Evolutionary conservation across 83 land plant species (phyloP).

Genomic region (Picea engelmannii): DNA sequence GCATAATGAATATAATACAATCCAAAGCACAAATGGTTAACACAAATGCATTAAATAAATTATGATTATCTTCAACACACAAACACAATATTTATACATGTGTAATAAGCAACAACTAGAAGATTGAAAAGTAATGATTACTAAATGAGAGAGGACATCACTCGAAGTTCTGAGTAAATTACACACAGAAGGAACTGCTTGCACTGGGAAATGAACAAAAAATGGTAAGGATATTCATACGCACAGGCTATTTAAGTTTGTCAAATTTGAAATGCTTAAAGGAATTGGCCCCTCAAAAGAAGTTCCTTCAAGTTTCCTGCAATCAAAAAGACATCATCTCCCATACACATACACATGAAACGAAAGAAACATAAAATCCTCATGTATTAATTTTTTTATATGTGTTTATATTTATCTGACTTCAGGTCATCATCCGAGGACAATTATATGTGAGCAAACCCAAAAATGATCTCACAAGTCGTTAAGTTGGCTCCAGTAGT

Average conservation of each 20-base stretch:
- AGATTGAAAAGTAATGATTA: not conserved
- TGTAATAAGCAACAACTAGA: not conserved
- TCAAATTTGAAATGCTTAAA: conserved; percentile 43
- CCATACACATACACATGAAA: no score
- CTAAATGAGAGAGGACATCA: not conserved
- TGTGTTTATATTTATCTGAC: no score
- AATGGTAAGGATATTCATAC: not conserved
- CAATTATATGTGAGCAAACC: conserved; percentile 3
- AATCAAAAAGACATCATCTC: no score
- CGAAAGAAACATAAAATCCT: not conserved
- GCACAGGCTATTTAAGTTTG: conserved; percentile 48
- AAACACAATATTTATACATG: not conserved
- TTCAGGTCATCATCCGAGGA: not conserved
- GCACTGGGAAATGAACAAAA: not conserved
- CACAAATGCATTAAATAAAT: not conserved
- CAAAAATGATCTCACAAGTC: conserved; percentile 43
- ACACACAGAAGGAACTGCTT: not conserved
- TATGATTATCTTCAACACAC: not conserved
- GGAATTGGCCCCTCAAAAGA: conserved; percentile 59
- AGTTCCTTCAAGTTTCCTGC: conserved; percentile 49
- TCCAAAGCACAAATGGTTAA: not conserved
- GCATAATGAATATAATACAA: not conserved
- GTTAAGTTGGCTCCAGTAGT: conserved; percentile 39
- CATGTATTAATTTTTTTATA: no score
- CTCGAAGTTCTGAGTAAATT: not conserved